These are phyloP conservation scores for Fusarium transvaalense DNA, from an alignment of 2,329 filamentous ascomycete species.

Conservation along the genomic window DNA sequence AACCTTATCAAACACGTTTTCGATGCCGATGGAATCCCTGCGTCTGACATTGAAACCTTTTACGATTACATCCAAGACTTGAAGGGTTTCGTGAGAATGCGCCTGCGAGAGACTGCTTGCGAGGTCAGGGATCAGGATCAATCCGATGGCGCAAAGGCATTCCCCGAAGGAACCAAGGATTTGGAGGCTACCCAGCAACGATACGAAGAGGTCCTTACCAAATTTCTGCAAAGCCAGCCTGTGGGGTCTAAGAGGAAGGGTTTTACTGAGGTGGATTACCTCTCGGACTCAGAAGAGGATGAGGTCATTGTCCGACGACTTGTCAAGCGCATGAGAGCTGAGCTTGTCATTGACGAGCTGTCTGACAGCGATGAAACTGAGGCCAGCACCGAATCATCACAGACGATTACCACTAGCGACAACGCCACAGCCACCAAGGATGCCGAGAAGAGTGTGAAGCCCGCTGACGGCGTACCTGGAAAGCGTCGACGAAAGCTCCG, in stretches of 20 bases:
- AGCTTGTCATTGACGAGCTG: constrained; percentile 69
- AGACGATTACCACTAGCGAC: constrained; percentile 49
- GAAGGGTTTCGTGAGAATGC: constrained; percentile 78
- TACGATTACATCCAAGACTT: constrained; percentile 83
- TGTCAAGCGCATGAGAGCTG: constrained; percentile 73
- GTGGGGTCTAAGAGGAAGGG: constrained; percentile 61
- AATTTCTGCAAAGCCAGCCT: constrained; percentile 57
- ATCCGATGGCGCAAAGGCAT: constrained; percentile 61
- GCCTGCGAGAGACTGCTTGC: constrained; percentile 75
- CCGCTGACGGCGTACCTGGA: constrained; percentile 59
- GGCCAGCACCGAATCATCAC: constrained; percentile 49
- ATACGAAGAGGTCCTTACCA: constrained; percentile 68
- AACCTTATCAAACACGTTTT: constrained; percentile 87
- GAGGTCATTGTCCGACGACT: constrained; percentile 66
- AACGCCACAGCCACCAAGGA: constrained; percentile 45
- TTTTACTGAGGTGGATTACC: constrained; percentile 66
- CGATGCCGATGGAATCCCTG: constrained; percentile 76
- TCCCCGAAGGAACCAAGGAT: constrained; percentile 63
- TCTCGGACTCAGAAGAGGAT: constrained; percentile 63
- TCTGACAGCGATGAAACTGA: constrained; percentile 61
- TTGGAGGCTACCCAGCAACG: constrained; percentile 63
- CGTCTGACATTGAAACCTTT: constrained; percentile 75
- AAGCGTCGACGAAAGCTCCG: constrained; percentile 67
- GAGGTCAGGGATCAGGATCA: constrained; percentile 70
- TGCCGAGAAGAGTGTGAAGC: constrained; percentile 56